Conservation (phyloP, 1,284 basidiomycete species). For the Puccinia triticina region DNA sequence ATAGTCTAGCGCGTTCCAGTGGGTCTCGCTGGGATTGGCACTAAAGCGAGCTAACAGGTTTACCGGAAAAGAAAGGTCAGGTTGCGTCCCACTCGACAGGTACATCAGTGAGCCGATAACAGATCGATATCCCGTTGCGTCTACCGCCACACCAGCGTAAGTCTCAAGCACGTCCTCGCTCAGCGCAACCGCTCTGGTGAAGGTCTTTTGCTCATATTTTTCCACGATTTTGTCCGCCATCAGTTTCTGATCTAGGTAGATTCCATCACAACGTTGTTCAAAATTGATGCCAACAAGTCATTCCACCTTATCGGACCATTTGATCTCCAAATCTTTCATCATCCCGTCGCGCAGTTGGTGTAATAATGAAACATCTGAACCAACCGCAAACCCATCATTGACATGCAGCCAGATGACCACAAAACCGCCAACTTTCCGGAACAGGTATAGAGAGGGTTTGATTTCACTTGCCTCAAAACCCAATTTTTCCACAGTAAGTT, state of each 20-base stretch:
- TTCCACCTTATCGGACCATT: background rate
- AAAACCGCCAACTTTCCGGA: background rate
- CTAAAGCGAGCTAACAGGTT: background rate
- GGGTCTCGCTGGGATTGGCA: background rate
- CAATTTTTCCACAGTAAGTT: background rate
- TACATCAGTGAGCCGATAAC: too few relatives aligned
- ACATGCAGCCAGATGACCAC: background rate
- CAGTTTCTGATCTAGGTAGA: background rate
- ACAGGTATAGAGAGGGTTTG: constrained; percentile 1
- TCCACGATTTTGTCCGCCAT: background rate
- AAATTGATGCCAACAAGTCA: background rate
- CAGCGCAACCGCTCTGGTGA: too few relatives aligned
- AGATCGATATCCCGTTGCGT: background rate
- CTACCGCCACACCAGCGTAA: background rate
- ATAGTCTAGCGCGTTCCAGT: background rate
- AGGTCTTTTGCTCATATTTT: too few relatives aligned
- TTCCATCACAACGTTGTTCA: background rate
- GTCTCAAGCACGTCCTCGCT: background rate
- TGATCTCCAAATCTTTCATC: background rate
- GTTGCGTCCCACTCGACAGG: background rate
- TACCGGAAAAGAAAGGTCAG: background rate
- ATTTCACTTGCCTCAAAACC: background rate
- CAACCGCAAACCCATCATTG: background rate
- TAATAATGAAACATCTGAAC: background rate
- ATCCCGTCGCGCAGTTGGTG: background rate